Conservation (phyloP, 164 flowering plant species). For the Kalanchoe fedtschenkoi region DNA sequence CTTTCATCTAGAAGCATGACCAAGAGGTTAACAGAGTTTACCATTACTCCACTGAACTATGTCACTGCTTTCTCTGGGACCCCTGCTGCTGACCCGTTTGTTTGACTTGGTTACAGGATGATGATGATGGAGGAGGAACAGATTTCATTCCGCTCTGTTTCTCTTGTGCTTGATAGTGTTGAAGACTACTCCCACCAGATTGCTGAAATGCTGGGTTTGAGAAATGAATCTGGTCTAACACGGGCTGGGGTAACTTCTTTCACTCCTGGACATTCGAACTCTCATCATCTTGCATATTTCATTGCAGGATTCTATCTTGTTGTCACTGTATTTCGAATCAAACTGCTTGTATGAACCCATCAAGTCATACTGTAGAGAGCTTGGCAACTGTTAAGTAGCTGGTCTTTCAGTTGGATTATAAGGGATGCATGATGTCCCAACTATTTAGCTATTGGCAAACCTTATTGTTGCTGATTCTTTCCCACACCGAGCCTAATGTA, state of each 20-base stretch:
- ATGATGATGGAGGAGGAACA: conserved; percentile 97
- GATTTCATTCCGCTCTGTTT: conserved; percentile 77
- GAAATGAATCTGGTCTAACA: conserved; percentile 63
- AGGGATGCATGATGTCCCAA: too few relatives aligned
- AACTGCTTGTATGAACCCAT: too few relatives aligned
- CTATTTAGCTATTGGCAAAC: too few relatives aligned
- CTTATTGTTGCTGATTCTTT: too few relatives aligned
- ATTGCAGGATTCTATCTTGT: too few relatives aligned
- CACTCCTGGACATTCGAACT: too few relatives aligned
- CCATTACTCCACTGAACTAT: neutral
- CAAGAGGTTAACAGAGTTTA: conserved; percentile 52
- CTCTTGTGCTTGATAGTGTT: conserved; percentile 64
- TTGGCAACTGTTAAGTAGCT: too few relatives aligned
- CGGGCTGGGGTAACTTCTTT: conserved; percentile 73
- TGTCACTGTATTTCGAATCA: too few relatives aligned
- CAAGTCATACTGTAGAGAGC: too few relatives aligned
- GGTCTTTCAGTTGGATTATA: too few relatives aligned
- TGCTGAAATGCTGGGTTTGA: conserved; percentile 92
- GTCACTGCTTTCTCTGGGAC: neutral
- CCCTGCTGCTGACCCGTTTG: conserved; percentile 9
- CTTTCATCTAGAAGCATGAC: conserved; percentile 94
- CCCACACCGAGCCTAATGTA: too few relatives aligned
- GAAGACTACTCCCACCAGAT: conserved; percentile 98
- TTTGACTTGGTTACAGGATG: conserved; percentile 40
- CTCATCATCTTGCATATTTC: too few relatives aligned